phyloP scores from a whole-genome alignment of 129 eudicot genomes.

The Flaveria bidentis region DNA sequence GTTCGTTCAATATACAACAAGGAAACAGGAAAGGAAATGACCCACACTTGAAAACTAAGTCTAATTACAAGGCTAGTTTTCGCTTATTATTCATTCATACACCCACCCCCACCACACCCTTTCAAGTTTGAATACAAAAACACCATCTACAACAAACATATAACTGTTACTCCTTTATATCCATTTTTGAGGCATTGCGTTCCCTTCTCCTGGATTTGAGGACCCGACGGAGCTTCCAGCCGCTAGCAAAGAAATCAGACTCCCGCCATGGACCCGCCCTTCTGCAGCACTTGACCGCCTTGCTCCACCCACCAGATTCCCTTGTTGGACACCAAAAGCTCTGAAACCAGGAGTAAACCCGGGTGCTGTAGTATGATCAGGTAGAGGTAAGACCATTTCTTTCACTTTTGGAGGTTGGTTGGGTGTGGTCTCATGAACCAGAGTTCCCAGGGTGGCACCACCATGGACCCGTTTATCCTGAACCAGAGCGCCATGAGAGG shows the following conservation, averaged over 20 bases:
- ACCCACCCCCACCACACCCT: not conserved
- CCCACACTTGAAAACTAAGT: constrained; percentile 27
- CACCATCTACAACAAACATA: constrained; percentile 21
- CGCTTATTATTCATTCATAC: constrained; percentile 31
- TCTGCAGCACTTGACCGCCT: constrained; percentile 45
- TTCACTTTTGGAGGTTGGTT: constrained; percentile 38
- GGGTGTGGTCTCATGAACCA: constrained; percentile 49
- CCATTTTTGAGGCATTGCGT: constrained; percentile 49
- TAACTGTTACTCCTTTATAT: constrained; percentile 28
- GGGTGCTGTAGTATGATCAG: not conserved
- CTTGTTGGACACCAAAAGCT: constrained; percentile 19
- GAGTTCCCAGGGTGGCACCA: constrained; percentile 75
- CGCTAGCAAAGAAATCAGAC: constrained; percentile 67
- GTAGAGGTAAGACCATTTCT: constrained; percentile 20
- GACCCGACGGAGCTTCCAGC: constrained; percentile 44
- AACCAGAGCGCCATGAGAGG: constrained; percentile 78
- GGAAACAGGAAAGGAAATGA: constrained; percentile 21
- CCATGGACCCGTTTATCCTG: constrained; percentile 96
- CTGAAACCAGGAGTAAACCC: constrained; percentile 35
- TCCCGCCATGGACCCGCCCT: constrained; percentile 95
- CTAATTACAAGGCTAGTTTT: constrained; percentile 10
- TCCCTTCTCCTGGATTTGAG: constrained; percentile 41
- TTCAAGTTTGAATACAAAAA: constrained; percentile 1
- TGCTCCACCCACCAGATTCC: constrained; percentile 31
- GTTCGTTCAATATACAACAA: constrained; percentile 5